phyloP scores from a whole-genome alignment of 192 early-diverging fungal genomes.

The Coemansia sp. region DNA sequence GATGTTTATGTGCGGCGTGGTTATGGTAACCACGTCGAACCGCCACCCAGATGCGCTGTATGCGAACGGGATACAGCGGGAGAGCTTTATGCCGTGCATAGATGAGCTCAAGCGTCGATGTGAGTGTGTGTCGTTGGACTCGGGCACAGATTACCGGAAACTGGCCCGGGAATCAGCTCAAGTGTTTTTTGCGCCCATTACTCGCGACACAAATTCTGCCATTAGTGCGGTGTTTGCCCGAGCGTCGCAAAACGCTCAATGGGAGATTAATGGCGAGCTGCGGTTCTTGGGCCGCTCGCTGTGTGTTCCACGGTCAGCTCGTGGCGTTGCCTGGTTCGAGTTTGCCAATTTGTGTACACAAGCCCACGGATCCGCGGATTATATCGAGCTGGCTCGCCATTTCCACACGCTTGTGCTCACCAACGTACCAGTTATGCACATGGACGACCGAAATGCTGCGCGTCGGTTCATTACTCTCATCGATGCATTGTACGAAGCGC shows the following conservation, averaged over 20 bases:
- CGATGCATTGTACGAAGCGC: constrained; percentile 89
- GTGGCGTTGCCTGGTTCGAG: constrained; percentile 68
- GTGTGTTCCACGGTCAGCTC: constrained; percentile 63
- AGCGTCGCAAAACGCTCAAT: constrained; percentile 23
- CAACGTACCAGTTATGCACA: constrained; percentile 68
- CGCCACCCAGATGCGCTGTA: constrained; percentile 90
- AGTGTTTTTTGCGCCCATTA: constrained; percentile 73
- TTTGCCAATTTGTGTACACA: constrained; percentile 80
- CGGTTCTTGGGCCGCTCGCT: constrained; percentile 77
- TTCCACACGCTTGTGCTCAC: constrained; percentile 80
- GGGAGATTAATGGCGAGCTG: constrained; percentile 36
- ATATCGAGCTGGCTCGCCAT: constrained; percentile 74
- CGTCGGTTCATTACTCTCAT: constrained; percentile 91
- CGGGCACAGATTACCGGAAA: constrained; percentile 91
- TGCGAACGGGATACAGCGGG: constrained; percentile 93
- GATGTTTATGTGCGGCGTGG: constrained; percentile 79
- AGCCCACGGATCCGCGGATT: constrained; percentile 82
- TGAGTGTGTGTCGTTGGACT: constrained; percentile 78
- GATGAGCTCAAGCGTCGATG: constrained; percentile 79
- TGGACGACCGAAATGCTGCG: constrained; percentile 78
- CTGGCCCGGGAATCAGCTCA: constrained; percentile 58
- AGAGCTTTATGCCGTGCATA: constrained; percentile 91
- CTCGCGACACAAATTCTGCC: constrained; percentile 32
- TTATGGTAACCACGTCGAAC: constrained; percentile 92
- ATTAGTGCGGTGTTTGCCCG: constrained; percentile 41